Base-by-base conservation (phyloP, 352 stramenopile species). In the Phytophthora tentaculata region DNA sequence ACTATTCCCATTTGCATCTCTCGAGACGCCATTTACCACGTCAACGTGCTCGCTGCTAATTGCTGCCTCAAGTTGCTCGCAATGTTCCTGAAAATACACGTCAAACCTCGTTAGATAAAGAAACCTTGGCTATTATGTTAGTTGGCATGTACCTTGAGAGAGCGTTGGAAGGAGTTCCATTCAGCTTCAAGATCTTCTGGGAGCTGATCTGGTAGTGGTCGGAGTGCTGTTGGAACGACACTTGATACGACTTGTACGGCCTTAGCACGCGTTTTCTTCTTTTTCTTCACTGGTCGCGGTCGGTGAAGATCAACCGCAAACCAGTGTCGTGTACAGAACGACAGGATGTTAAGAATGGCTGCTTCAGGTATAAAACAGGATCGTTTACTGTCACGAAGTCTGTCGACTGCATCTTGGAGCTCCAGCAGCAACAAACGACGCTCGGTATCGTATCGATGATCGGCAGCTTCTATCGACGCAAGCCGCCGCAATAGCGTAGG, bases 311-410 rank as follows among this genome's bases (percentile, higher is more conserved):
- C 32, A 6, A 32, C 35, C 2, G 80, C 77, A 62, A 92, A 92
- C 84, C 84, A 92, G 56, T 90, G 80, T 13, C 84, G 74, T 9
- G 50, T 37, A 47, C 80, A 92, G 37, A 77, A 90, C 2, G 77
- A 73, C 16, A 92, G 51, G 26, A 92, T 88, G 9, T 47, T 71
- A 1, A 68, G 50, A 17, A 90, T 67, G 9, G 71, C 64, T 3
- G 16, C 10, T 26, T 77, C 62, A 16, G 64, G 35, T n/a, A 92
- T 61, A 39, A 64, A 71, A 3, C 66, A 61, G 5, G 65, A 56
- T 24, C 61, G 64, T 37, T 80, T 55, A 17, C 64, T 67, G 20
- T 75, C 49, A 4, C 64, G 73, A 23, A 80, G 70, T 20, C 57
- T 60, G 20, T 81, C 60, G 0, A 86, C 47, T 0, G 80, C 79